Evolutionary conservation across 306 rosid species (phyloP).

Genomic region (Glycyrrhiza uralensis): DNA sequence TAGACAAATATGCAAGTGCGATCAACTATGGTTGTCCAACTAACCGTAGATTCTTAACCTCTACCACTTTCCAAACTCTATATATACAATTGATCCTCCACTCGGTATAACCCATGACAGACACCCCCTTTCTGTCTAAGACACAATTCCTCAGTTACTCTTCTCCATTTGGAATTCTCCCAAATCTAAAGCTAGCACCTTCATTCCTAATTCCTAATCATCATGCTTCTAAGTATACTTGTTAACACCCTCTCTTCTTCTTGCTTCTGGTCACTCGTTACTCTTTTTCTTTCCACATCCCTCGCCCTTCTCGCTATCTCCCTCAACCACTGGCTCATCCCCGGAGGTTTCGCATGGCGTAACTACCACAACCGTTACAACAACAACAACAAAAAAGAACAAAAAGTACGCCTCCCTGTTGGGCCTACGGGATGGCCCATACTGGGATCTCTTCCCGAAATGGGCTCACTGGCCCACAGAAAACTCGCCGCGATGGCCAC

Average conservation of each 20-base stretch:
- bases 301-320: slow-evolving; percentile 27
- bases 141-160: not conserved
- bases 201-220: no score
- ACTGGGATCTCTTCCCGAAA: slow-evolving; percentile 52
- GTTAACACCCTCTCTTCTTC: not conserved
- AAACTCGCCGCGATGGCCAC: slow-evolving; percentile 57
- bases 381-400: not conserved
- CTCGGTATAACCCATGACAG: slow-evolving; percentile 24
- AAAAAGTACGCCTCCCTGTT: no score
- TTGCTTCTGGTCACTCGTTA: not conserved
- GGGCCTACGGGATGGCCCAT: slow-evolving; percentile 84
- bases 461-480: slow-evolving; percentile 65
- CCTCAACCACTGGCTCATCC: slow-evolving; percentile 49
- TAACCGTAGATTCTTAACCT: slow-evolving; percentile 21
- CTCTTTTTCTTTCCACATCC: slow-evolving; percentile 28
- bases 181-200: no score
- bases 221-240: not conserved
- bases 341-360: slow-evolving; percentile 90
- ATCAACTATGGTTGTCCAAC: slow-evolving; percentile 25
- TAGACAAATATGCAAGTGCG: no score
- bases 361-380: not conserved
- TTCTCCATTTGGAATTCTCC: no score
- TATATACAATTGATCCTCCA: slow-evolving; percentile 30
- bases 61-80: slow-evolving; percentile 23
- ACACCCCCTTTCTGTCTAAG: slow-evolving; percentile 27